phyloP scores from a whole-genome alignment of 805 yeast species.

The Candida koratica region DNA sequence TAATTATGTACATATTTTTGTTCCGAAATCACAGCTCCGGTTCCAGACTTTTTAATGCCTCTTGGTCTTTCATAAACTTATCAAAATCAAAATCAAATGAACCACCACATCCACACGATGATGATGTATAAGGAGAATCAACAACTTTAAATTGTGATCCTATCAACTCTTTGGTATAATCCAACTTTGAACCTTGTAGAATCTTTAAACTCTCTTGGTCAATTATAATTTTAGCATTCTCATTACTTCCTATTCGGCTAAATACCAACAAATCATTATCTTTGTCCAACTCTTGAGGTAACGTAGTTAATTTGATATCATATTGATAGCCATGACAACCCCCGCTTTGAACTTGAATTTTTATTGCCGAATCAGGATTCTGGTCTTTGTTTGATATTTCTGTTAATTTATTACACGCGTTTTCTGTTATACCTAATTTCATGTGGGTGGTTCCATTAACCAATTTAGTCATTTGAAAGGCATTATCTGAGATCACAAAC shows the following conservation, averaged over 20 bases:
- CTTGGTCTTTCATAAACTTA: conserved; percentile 30
- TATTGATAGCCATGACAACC: conserved; percentile 99
- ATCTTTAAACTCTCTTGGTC: conserved; percentile 80
- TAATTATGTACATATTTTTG: not conserved
- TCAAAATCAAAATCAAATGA: conserved; percentile 47
- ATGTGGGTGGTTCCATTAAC: conserved; percentile 34
- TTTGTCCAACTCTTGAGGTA: conserved; percentile 32
- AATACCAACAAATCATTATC: conserved; percentile 49
- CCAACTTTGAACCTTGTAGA: conserved; percentile 79
- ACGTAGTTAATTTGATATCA: conserved; percentile 57
- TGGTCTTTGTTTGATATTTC: conserved; percentile 49
- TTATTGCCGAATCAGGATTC: conserved; percentile 59
- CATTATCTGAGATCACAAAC: conserved; percentile 28
- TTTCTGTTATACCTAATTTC: conserved; percentile 44
- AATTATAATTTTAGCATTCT: conserved; percentile 59
- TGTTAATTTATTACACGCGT: conserved; percentile 52
- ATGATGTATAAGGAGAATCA: conserved; percentile 80
- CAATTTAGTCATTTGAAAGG: conserved; percentile 31
- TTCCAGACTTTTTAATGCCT: not conserved
- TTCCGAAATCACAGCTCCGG: not conserved
- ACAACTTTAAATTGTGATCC: conserved; percentile 91
- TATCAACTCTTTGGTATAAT: conserved; percentile 86
- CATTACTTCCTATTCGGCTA: conserved; percentile 54
- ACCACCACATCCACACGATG: conserved; percentile 45
- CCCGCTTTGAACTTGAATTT: conserved; percentile 84